phyloP scores from a whole-genome alignment of 768 basidiomycete genomes.

The Pluteus cervinus region DNA sequence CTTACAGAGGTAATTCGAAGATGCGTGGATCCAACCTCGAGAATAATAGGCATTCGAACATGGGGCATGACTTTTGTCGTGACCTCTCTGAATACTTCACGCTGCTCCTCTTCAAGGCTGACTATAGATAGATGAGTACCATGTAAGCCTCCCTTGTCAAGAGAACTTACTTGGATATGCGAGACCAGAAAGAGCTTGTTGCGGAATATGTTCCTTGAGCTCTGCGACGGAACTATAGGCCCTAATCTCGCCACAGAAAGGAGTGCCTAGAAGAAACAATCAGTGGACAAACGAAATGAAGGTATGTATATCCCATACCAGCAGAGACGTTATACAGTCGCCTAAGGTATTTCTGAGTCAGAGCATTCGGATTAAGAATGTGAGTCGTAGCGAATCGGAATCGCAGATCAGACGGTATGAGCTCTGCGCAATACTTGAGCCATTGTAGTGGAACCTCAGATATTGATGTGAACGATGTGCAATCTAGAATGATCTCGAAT shows the following conservation, averaged over 20 bases:
- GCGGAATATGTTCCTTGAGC: slow-evolving; percentile 50
- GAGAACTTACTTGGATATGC: slow-evolving; percentile 48
- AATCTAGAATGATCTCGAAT: slow-evolving; percentile 78
- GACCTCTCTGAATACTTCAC: slow-evolving; percentile 51
- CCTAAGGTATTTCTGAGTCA: slow-evolving; percentile 69
- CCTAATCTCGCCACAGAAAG: slow-evolving; percentile 45
- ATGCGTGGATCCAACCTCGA: slow-evolving; percentile 65
- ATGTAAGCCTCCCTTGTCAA: slow-evolving; percentile 4
- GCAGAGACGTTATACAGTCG: slow-evolving; percentile 69
- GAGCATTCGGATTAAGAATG: slow-evolving; percentile 68
- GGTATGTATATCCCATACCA: slow-evolving; percentile 27
- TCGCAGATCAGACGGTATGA: slow-evolving; percentile 67
- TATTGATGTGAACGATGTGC: slow-evolving; percentile 66
- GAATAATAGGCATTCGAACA: slow-evolving; percentile 64
- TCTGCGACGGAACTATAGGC: slow-evolving; percentile 62
- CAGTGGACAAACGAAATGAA: slow-evolving; percentile 2
- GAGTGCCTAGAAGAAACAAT: slow-evolving; percentile 32
- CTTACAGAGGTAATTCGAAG: slow-evolving; percentile 73
- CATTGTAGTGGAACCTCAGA: slow-evolving; percentile 80
- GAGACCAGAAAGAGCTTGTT: slow-evolving; percentile 38
- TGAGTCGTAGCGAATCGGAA: slow-evolving; percentile 53
- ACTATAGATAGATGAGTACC: slow-evolving; percentile 27
- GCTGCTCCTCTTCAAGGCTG: slow-evolving; percentile 53
- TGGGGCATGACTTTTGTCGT: slow-evolving; percentile 58
- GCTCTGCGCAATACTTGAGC: slow-evolving; percentile 72